Conservation (phyloP, 352 stramenopile species). For the Globisporangium megalacanthum region DNA sequence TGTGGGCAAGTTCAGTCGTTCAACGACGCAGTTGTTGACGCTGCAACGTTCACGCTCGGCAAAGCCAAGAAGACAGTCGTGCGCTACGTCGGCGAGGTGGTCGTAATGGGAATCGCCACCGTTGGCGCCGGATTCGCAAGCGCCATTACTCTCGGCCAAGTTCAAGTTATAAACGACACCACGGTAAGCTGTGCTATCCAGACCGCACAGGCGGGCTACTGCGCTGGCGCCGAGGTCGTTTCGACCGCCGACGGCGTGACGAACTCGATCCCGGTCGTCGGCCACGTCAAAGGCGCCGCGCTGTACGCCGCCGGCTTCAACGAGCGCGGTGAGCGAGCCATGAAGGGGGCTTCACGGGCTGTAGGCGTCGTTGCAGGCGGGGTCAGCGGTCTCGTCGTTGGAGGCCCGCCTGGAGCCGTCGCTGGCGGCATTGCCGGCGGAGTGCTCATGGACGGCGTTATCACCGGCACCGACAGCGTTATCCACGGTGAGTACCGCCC, state of each 20-base stretch:
- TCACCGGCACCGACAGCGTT: slow-evolving; percentile 8
- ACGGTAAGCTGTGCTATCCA: slow-evolving; percentile 4
- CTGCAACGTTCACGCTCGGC: slow-evolving; percentile 9
- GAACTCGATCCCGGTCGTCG: slow-evolving; percentile 8
- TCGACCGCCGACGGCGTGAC: slow-evolving; percentile 4
- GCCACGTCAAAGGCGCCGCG: slow-evolving; percentile 10
- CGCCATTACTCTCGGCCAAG: slow-evolving; percentile 8
- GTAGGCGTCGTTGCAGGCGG: slow-evolving; percentile 7
- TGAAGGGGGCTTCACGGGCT: slow-evolving; percentile 6
- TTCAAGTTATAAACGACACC: slow-evolving; percentile 5
- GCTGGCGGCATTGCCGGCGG: slow-evolving; percentile 4
- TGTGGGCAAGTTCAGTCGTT: slow-evolving; percentile 10
- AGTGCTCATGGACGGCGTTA: slow-evolving; percentile 8
- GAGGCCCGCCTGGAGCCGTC: slow-evolving; percentile 5
- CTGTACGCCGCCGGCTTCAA: not conserved
- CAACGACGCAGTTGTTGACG: slow-evolving; percentile 9
- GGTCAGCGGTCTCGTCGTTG: slow-evolving; percentile 2
- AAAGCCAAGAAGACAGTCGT: slow-evolving; percentile 7
- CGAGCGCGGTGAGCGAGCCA: not conserved
- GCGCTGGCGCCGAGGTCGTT: not conserved
- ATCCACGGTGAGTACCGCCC: slow-evolving; percentile 8
- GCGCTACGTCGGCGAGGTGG: slow-evolving; percentile 11
- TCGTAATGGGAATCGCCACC: slow-evolving; percentile 2
- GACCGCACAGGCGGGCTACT: not conserved
- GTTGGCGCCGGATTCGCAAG: slow-evolving; percentile 7